A percentile compares a stretch with the other conserved stretches of the same genome.
These are phyloP conservation scores for Penicillium bovifimosum DNA, from an alignment of 495 filamentous ascomycete species.

Conservation along the genomic window DNA sequence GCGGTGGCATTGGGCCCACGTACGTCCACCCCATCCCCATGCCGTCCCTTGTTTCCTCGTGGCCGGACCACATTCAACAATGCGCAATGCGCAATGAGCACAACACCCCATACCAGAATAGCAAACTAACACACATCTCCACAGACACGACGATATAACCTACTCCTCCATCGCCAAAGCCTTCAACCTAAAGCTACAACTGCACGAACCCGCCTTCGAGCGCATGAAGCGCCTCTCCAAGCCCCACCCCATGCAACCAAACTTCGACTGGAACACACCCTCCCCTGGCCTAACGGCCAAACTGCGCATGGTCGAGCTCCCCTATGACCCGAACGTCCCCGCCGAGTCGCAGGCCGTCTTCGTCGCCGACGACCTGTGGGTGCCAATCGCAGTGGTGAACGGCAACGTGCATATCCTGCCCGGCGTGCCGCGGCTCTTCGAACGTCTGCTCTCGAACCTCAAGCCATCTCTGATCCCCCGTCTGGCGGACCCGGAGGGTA, in stretches of 20 bases:
- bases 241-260: constrained; percentile 61
- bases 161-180: constrained; percentile 91
- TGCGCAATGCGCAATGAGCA: neutral
- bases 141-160: constrained; percentile 93
- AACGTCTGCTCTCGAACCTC: constrained; percentile 67
- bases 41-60: neutral
- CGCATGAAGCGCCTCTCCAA: constrained; percentile 79
- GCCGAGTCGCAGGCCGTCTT: constrained; percentile 67
- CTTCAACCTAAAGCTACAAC: constrained; percentile 66
- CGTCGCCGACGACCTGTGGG: constrained; percentile 78
- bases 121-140: neutral
- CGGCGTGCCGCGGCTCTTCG: constrained; percentile 81
- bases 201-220: constrained; percentile 68
- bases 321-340: constrained; percentile 59
- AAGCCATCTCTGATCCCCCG: constrained; percentile 63
- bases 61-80: neutral
- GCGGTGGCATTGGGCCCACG: constrained; percentile 94
- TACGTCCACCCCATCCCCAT: constrained; percentile 34
- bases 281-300: constrained; percentile 73
- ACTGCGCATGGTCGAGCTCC: constrained; percentile 83
- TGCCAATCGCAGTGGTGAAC: constrained; percentile 80
- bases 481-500: constrained; percentile 70
- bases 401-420: constrained; percentile 92
- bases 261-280: constrained; percentile 81
- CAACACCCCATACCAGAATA: neutral